phyloP scores from a whole-genome alignment of 202 grass and related monocot genomes.

The Zizania palustris region DNA sequence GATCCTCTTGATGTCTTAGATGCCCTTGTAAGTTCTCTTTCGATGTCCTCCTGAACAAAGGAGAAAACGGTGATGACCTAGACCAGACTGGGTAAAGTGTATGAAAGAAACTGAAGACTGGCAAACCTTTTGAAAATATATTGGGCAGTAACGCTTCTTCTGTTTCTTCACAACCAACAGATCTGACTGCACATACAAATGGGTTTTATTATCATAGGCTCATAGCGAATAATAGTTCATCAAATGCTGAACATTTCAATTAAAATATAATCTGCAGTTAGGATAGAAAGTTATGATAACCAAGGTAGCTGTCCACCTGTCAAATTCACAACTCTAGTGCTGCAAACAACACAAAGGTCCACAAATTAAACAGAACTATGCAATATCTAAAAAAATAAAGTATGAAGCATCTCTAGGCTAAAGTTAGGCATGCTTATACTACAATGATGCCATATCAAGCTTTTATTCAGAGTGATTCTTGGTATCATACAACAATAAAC shows the following conservation, averaged over 20 bases:
- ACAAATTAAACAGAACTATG: neutral
- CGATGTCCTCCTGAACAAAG: constrained; percentile 85
- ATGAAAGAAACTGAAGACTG: constrained; percentile 14
- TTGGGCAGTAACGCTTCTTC: constrained; percentile 86
- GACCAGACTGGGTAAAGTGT: neutral
- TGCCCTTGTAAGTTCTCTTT: constrained; percentile 75
- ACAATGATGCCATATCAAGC: neutral
- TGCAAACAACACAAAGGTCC: constrained; percentile 3
- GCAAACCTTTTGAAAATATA: constrained; percentile 97
- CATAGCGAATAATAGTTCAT: neutral
- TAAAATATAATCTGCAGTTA: constrained; percentile 12
- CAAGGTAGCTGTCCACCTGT: constrained; percentile 16
- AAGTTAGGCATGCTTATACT: neutral
- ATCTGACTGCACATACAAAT: constrained; percentile 76
- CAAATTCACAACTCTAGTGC: constrained; percentile 10
- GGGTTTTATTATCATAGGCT: constrained; percentile 15
- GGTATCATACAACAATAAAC: neutral
- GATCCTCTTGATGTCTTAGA: constrained; percentile 66
- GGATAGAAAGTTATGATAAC: neutral
- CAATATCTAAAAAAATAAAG: constrained; percentile 14
- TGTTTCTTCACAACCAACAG: constrained; percentile 90
- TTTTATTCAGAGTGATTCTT: neutral
- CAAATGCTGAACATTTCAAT: neutral
- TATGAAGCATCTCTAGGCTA: neutral
- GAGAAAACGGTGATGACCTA: constrained; percentile 8